Evolutionary conservation across 495 filamentous ascomycete species (phyloP), one percentile per base, ranked within the genome.

Genomic region (Podospora pseudopauciseta): DNA sequence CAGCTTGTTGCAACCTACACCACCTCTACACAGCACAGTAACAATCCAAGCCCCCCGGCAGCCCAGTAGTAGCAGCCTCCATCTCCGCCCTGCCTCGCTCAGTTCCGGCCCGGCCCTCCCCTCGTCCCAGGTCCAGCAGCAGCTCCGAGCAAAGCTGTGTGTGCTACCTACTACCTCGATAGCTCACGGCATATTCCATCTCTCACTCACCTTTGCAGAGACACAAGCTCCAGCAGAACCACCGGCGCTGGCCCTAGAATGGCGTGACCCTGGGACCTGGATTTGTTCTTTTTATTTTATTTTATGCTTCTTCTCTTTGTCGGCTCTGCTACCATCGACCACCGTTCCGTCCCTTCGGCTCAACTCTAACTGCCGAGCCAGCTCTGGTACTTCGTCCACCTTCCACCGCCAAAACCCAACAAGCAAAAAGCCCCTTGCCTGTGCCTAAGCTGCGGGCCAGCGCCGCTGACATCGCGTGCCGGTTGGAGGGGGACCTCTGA

Each of bases 221-320:
- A 32, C 30, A 32, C 54, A 57, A 57, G 54, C 39, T 67, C 44
- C 59, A 58, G 44, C 60, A 53, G 44, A 30, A 32, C 27, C n/a
- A 30, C 39, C 67, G 67, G 62, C 63, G 39, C 63, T 49, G 13
- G 67, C 55, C 55, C 27, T 64, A 39, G 63, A 28, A 61, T 68
- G 67, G 67, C 67, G 55, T 54, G 57, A 62, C 57, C 39, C 61
- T 56, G 54, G 20, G 19, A 19, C 54, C 60, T 61, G 26, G 23
- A 18, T 61, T 61, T 30, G 9, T 7, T 20, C 19, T 23, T 27
- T 59, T 59, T 23, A 23, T 23, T 23, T 23, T 23, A 23, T 23
- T 59, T 27, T 27, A 59, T 27, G 18, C 20, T 59, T 27, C n/a
- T 20, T 34, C 11, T 61, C 30, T 26, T 61, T 28, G 59, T 28